Evolutionary conservation across 306 rosid species (phyloP).

Genomic region (Castanopsis chinensis): DNA sequence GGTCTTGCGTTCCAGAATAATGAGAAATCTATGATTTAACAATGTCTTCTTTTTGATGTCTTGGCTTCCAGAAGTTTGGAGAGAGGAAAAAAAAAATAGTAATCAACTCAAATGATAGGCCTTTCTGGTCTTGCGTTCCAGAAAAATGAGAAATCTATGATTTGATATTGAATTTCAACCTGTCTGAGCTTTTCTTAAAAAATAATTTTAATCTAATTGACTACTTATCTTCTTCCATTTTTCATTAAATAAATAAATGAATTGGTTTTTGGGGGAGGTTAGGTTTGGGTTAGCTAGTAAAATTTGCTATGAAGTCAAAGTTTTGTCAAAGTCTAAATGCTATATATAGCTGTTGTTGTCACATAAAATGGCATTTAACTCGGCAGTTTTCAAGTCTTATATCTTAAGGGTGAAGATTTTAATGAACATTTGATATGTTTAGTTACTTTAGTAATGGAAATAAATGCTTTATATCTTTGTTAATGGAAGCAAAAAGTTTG

Average conservation of each 20-base stretch:
- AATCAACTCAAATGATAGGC: not conserved
- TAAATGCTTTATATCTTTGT: not conserved
- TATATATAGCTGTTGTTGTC: not conserved
- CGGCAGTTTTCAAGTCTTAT: not conserved
- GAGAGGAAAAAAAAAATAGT: too few species aligned
- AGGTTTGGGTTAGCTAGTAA: not conserved
- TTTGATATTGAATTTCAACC: not conserved
- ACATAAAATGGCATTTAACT: not conserved
- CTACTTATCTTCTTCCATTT: not conserved
- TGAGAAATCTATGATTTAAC: not conserved
- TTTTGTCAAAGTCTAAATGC: not conserved
- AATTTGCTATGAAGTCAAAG: not conserved
- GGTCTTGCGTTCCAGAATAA: not conserved
- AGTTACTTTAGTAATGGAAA: not conserved
- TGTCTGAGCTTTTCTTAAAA: not conserved
- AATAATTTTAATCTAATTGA: not conserved
- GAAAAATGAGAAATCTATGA: not conserved
- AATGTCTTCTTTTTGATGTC: too few species aligned
- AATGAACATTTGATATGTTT: not conserved
- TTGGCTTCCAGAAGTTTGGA: too few species aligned
- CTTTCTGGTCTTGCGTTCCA: not conserved
- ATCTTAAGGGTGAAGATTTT: not conserved
- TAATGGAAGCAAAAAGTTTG: not conserved
- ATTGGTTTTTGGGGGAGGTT: not conserved
- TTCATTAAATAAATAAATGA: not conserved